Percentiles rank a stretch among this genome's conserved stretches.
These are phyloP conservation scores for Lolium perenne DNA, from an alignment of 176 grass and related monocot genomes.

Conservation along the genomic window DNA sequence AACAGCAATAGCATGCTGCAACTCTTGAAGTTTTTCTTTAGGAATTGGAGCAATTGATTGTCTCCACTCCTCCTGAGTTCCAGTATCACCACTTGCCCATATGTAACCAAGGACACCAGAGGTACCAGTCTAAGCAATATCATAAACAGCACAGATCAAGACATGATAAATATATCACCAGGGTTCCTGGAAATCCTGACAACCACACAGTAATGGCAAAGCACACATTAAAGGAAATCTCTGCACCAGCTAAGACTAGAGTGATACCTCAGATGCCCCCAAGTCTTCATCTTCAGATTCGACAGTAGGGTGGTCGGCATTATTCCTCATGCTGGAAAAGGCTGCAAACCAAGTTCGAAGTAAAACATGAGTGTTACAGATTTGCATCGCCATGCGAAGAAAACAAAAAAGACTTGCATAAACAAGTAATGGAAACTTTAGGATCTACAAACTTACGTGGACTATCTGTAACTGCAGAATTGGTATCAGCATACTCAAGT, in stretches of 20 bases:
- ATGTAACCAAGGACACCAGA: conserved; percentile 76
- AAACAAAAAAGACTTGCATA: conserved; percentile 9
- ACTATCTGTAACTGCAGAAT: conserved; percentile 78
- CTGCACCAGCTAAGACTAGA: conserved; percentile 33
- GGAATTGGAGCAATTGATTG: conserved; percentile 90
- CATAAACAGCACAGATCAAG: conserved; percentile 33
- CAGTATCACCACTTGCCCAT: conserved; percentile 75
- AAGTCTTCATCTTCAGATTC: conserved; percentile 56
- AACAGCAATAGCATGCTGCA: conserved; percentile 46
- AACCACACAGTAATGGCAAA: conserved; percentile 40
- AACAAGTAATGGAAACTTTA: conserved; percentile 1
- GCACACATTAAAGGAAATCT: conserved; percentile 20
- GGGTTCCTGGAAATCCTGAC: background rate
- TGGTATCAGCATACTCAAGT: conserved; percentile 95
- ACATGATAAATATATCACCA: conserved; percentile 22
- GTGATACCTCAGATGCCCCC: conserved; percentile 52
- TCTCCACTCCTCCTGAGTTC: conserved; percentile 79
- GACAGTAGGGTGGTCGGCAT: conserved; percentile 45
- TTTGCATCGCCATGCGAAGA: conserved; percentile 20
- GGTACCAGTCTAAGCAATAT: conserved; percentile 62
- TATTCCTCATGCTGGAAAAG: conserved; percentile 74
- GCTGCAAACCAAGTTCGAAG: conserved; percentile 58
- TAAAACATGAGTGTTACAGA: conserved; percentile 34
- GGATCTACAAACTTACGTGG: conserved; percentile 58
- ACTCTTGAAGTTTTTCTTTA: conserved; percentile 70